Conservation (phyloP, 257 asterid species). For the Nicotiana knightiana region DNA sequence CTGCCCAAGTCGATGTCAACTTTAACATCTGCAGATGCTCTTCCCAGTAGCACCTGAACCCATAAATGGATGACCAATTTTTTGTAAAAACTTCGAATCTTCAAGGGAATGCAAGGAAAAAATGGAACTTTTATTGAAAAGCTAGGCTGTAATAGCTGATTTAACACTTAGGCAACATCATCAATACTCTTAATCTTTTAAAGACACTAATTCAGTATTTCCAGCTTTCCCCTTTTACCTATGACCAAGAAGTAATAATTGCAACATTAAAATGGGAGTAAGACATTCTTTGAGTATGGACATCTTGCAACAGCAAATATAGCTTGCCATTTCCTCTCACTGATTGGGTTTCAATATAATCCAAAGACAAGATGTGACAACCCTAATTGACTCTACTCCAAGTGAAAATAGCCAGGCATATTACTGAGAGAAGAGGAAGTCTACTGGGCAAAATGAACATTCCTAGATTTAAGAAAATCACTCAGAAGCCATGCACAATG, state of each 20-base stretch:
- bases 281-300: neutral
- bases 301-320: constrained; percentile 2
- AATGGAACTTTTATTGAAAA: constrained; percentile 3
- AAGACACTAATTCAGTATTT: neutral
- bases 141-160: neutral
- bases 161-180: neutral
- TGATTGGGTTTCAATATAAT: neutral
- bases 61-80: neutral
- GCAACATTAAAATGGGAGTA: neutral
- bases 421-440: neutral
- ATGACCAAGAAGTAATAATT: neutral
- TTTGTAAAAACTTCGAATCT: neutral
- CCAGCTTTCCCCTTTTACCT: neutral
- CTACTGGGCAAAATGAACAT: neutral
- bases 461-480: neutral
- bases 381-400: neutral
- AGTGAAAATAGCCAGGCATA: neutral
- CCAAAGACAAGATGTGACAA: neutral
- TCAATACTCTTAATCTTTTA: neutral
- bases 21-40: constrained; percentile 47
- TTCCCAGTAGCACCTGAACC: constrained; percentile 67
- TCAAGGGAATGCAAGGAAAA: neutral
- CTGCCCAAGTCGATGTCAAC: constrained; percentile 83
- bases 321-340: neutral
- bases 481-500: neutral